These are phyloP conservation scores for Cerioporus squamosus DNA, from an alignment of 1,284 basidiomycete species.

Conservation along the genomic window DNA sequence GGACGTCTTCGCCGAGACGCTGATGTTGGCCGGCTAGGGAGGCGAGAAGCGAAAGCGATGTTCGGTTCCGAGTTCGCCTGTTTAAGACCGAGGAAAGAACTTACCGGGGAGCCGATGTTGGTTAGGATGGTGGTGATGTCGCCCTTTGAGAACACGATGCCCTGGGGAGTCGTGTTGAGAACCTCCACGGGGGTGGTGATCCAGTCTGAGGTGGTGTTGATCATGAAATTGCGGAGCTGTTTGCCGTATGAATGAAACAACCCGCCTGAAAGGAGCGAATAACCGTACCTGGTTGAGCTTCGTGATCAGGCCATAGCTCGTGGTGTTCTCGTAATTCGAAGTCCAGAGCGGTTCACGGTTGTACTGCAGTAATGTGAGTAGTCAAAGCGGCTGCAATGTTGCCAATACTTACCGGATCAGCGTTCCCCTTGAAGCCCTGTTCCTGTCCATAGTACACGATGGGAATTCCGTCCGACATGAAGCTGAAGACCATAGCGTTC, in stretches of 20 bases:
- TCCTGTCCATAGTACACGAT: conserved; percentile 63
- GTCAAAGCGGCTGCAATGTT: no score
- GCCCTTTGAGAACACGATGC: conserved; percentile 77
- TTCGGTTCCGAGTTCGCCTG: conserved; percentile 1
- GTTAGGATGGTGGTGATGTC: conserved; percentile 72
- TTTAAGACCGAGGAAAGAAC: conserved; percentile 18
- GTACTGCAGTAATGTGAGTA: conserved; percentile 39
- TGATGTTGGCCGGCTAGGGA: conserved; percentile 56
- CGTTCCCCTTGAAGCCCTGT: conserved; percentile 49
- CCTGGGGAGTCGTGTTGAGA: conserved; percentile 57
- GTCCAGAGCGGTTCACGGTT: conserved; percentile 84
- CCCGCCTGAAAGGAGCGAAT: neutral
- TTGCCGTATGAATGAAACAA: neutral
- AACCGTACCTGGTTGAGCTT: conserved; percentile 61
- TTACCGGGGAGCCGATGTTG: conserved; percentile 76
- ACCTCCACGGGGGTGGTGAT: conserved; percentile 59
- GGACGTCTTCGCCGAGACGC: conserved; percentile 58
- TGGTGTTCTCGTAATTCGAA: conserved; percentile 65
- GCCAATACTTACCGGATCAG: conserved; percentile 26
- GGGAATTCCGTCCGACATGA: conserved; percentile 48
- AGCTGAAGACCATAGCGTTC: conserved; percentile 41
- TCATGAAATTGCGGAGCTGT: conserved; percentile 68
- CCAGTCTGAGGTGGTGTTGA: conserved; percentile 62
- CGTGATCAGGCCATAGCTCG: conserved; percentile 62
- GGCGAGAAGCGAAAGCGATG: neutral